Evolutionary conservation across 2,329 filamentous ascomycete species (phyloP).

Genomic region (Hawksworthiomyces lignivorus): DNA sequence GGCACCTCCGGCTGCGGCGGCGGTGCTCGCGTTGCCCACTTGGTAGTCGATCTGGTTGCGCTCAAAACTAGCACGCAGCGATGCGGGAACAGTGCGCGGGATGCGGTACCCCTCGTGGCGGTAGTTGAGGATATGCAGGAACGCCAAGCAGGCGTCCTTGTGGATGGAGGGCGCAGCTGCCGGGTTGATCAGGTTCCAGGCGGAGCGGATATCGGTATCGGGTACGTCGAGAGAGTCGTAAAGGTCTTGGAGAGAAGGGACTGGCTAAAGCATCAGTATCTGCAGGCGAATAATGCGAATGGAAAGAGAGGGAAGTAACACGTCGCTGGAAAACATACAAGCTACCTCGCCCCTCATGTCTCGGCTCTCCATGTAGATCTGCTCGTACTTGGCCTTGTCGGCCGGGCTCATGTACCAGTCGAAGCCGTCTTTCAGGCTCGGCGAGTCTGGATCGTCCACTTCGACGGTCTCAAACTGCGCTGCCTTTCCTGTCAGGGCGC

Average conservation of each 20-base stretch:
- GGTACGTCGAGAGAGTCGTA: conserved; percentile 74
- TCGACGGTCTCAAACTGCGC: conserved; percentile 79
- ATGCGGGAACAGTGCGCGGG: conserved; percentile 82
- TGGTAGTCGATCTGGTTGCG: conserved; percentile 96
- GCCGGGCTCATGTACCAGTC: conserved; percentile 98
- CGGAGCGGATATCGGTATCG: conserved; percentile 75
- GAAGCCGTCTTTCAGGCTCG: conserved; percentile 88
- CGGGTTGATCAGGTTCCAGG: conserved; percentile 97
- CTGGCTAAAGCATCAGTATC: conserved; percentile 31
- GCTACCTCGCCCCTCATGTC: conserved; percentile 78
- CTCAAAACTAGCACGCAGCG: conserved; percentile 86
- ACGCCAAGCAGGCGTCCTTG: conserved; percentile 90
- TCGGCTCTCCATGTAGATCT: conserved; percentile 90
- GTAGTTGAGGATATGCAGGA: conserved; percentile 94
- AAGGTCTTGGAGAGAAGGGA: conserved; percentile 70
- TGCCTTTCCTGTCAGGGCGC: conserved; percentile 71
- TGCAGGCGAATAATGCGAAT: not conserved
- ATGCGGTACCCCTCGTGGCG: conserved; percentile 93
- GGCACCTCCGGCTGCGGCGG: conserved; percentile 35
- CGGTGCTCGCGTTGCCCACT: conserved; percentile 62
- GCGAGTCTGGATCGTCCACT: conserved; percentile 66
- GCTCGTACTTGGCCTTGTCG: conserved; percentile 91
- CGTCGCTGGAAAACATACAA: conserved; percentile 42
- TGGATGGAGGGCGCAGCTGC: conserved; percentile 75
- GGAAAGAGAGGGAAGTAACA: not conserved